Evolutionary conservation across 352 stramenopile species (phyloP), one percentile per base, ranked within the genome.

Genomic region (Phytopythium chamaehyphon): DNA sequence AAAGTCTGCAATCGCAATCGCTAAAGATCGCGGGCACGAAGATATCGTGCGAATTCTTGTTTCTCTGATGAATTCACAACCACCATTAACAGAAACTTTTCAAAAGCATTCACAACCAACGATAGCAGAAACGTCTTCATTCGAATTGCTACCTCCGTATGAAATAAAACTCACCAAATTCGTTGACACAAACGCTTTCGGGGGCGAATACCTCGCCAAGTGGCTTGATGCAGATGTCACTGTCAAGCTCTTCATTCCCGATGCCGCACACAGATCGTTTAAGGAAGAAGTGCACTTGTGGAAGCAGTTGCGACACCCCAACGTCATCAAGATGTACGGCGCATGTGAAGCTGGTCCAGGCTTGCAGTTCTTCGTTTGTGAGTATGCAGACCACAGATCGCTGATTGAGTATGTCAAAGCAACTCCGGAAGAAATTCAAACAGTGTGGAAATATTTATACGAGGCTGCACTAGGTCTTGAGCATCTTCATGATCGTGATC

Each of bases 241-340:
- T 19, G 39, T 45, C 39, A 45, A 45, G 23, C 18, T 59, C 1
- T 55, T 52, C 9, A 23, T 51, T 26, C 43, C 42, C 18, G 51
- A 54, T n/a, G 51, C n/a, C 2, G 45, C 56, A 5, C 4, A 26
- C 6, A 28, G 36, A 6, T 1, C 45, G 6, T 59, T 59, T 14
- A 26, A 42, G 4, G 19, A 51, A 3, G 50, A 59, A 51, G 31
- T 59, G 14, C 28, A 21, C 14, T 8, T 59, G 9, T 63, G 56
- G 44, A 21, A 59, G 15, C 43, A 47, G 39, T 36, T 63, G 39
- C 49, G 44, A 1, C 57, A 64, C 40, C 51, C 51, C 12, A 64
- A 64, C 14, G 40, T 64, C 22, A 53, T 54, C 40, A 55, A 64
- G 10, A 43, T 60, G 28, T 61, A 57, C 24, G 52, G 52, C 1